Base-by-base conservation (phyloP, 306 rosid species). In the Inga leiocalycina region DNA sequence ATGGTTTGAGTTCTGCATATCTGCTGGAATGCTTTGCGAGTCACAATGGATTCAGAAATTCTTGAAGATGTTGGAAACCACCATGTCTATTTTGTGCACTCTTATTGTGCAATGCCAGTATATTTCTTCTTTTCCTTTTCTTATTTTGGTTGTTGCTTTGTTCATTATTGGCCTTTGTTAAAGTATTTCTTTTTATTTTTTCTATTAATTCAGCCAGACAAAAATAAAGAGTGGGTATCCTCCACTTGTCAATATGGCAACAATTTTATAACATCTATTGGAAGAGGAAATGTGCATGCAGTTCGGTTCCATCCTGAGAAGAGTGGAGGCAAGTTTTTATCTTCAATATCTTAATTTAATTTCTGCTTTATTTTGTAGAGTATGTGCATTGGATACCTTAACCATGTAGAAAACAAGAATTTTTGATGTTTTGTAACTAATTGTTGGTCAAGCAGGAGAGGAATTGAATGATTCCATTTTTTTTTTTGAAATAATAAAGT, bases 261-360 rank as follows among this genome's bases (percentile, higher is more conserved):
- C 78, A 86, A 88, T 69, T 96, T 96, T 87, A 92, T 96, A 88
- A 93, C 98, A 6, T 96, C 98, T 52, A 88, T 96, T 73, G 88
- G 88, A 83, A 92, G 90, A 88, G 99, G 99, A 84, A 96, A 90
- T 68, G 98, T 91, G 80, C 99, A 94, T 80, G 99, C 97, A 75
- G 97, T 96, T 86, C 98, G 94, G 80, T 96, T 96, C 89, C 99
- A 96, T 82, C 99, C 99, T 0, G 98, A 96, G 84, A 96, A 96
- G 87, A 96, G 99, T 80, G 98, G 98, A 91, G 98, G 99, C 85
- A 87, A 90, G 91, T 71, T 86, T 62, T 86, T 78, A 71, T 87
- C 82, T 81, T 49, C 61, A 78, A 70, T 67, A 73, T 3, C 66
- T 24, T 24, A 13, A 64, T 35, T 67, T 54, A 37, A 4, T 22